These are phyloP conservation scores for Flaveria bidentis DNA, from an alignment of 129 eudicot species.

Conservation along the genomic window DNA sequence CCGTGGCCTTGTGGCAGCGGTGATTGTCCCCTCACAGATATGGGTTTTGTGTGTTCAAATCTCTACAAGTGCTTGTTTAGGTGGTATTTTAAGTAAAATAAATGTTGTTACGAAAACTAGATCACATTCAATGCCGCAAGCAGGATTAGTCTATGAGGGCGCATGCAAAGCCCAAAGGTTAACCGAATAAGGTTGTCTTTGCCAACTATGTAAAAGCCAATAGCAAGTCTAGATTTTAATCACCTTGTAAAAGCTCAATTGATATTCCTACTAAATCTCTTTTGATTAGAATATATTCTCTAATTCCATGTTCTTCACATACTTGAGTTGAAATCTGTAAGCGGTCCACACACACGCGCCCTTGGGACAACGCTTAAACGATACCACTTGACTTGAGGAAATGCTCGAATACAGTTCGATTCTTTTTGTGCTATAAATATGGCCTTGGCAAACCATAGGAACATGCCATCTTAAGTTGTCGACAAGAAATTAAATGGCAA, in stretches of 20 bases:
- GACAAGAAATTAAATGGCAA: background rate
- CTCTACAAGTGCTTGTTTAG: no score
- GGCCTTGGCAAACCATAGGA: background rate
- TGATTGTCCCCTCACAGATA: no score
- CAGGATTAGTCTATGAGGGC: no score
- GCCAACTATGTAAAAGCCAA: no score
- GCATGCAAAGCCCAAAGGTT: no score
- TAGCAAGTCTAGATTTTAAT: background rate
- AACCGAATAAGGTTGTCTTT: no score
- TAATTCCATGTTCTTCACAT: background rate
- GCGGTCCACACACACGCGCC: background rate
- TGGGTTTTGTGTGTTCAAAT: no score
- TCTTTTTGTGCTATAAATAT: background rate
- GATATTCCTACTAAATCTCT: constrained; percentile 18
- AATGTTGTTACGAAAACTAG: no score
- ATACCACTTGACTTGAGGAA: constrained; percentile 5
- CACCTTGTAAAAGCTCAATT: constrained; percentile 17
- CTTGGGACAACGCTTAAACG: background rate
- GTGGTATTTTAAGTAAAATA: no score
- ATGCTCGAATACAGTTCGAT: background rate
- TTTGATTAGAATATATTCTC: constrained; percentile 7
- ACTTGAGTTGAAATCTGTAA: background rate
- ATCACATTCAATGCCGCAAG: background rate
- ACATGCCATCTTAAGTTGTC: background rate
- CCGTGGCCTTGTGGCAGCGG: no score